Evolutionary conservation across 345 rosid genomes (phyloP).

Genomic region (Anastatica hierochuntica): DNA sequence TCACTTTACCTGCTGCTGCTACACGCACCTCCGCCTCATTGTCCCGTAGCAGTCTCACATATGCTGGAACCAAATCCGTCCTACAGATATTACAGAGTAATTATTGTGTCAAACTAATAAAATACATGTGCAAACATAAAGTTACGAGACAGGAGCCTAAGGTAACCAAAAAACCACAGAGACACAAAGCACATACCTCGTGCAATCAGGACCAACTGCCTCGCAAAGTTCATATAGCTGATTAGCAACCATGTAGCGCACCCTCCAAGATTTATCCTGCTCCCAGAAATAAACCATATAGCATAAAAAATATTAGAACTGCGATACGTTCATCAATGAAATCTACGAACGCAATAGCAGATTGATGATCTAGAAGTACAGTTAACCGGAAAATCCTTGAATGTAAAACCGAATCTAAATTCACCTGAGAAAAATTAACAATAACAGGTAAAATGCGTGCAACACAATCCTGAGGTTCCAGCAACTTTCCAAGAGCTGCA

Average conservation of each 20-base stretch:
- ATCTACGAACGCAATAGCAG: background rate
- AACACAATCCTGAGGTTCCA: slow-evolving; percentile 68
- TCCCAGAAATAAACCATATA: background rate
- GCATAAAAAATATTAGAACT: background rate
- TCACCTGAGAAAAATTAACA: slow-evolving; percentile 71
- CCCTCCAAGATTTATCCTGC: slow-evolving; percentile 99
- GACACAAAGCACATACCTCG: slow-evolving; percentile 41
- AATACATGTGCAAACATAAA: background rate
- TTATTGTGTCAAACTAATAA: background rate
- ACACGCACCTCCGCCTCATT: slow-evolving; percentile 99
- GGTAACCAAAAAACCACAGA: background rate
- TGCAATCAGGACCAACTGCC: slow-evolving; percentile 88
- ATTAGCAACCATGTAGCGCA: slow-evolving; percentile 96
- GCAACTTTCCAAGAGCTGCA: slow-evolving; percentile 64
- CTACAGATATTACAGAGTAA: slow-evolving; percentile 26
- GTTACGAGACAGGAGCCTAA: background rate
- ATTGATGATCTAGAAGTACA: background rate
- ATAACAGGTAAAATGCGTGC: slow-evolving; percentile 65
- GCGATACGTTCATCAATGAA: background rate
- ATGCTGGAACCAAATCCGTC: slow-evolving; percentile 88
- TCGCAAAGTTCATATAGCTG: slow-evolving; percentile 93
- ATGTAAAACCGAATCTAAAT: background rate
- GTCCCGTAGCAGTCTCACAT: slow-evolving; percentile 87
- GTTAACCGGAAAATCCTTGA: background rate
- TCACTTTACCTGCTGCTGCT: slow-evolving; percentile 98